phyloP scores from a whole-genome alignment of 2,329 filamentous ascomycete genomes.

The Fusarium mexicanum region DNA sequence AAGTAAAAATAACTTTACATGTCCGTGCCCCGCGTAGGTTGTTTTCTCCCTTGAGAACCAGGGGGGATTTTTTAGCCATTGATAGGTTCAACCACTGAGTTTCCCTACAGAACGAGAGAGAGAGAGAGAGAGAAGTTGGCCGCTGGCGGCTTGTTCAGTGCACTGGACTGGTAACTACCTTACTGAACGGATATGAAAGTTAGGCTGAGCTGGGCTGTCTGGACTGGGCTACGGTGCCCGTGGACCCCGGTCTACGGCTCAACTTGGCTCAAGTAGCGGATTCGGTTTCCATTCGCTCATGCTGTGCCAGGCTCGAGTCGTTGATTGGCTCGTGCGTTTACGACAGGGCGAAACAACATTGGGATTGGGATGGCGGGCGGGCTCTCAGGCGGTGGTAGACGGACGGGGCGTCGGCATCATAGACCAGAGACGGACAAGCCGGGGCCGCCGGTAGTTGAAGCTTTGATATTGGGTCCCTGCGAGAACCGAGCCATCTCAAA shows the following conservation, averaged over 20 bases:
- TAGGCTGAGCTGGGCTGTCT: constrained; percentile 2
- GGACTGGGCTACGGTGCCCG: constrained; percentile 12
- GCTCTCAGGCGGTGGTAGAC: constrained; percentile 24
- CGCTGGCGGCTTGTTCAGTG: not conserved
- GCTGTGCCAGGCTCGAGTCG: not conserved
- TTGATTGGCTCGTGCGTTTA: constrained; percentile 22
- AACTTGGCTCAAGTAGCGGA: constrained; percentile 19
- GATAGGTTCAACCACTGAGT: constrained; percentile 1
- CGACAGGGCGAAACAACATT: constrained; percentile 18
- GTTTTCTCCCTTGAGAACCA: not conserved
- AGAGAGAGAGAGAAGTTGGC: not conserved
- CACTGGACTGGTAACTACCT: not conserved
- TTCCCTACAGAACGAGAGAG: not conserved
- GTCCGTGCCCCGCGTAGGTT: constrained; percentile 33
- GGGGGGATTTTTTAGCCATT: constrained; percentile 3
- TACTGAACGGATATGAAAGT: not conserved
- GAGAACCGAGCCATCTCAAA: constrained; percentile 13
- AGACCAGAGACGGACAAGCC: constrained; percentile 23
- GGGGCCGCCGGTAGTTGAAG: constrained; percentile 37
- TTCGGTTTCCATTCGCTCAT: constrained; percentile 15
- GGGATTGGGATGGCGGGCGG: constrained; percentile 22
- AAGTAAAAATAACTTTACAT: constrained; percentile 47
- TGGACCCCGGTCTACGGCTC: constrained; percentile 15
- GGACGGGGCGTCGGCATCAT: constrained; percentile 6
- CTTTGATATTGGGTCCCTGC: constrained; percentile 11